Evolutionary conservation across 495 filamentous ascomycete genomes (phyloP).

Genomic region (Hapsidospora chrysogenum): DNA sequence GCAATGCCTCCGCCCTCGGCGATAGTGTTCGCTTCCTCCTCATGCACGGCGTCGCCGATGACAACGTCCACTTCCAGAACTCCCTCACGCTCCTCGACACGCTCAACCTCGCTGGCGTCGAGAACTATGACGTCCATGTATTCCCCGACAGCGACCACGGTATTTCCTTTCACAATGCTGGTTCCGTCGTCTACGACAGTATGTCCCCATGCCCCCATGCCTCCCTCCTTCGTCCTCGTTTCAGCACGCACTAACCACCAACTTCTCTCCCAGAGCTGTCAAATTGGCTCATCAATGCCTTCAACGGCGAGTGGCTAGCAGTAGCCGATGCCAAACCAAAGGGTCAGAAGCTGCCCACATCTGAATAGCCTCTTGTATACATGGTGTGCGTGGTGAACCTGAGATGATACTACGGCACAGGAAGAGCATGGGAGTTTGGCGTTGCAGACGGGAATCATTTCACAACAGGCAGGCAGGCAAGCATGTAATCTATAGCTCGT

Average conservation of each 20-base stretch:
- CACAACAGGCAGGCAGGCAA: too few relatives aligned
- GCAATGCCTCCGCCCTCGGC: conserved; percentile 47
- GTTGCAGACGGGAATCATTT: too few relatives aligned
- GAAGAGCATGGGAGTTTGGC: too few relatives aligned
- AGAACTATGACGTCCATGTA: conserved; percentile 93
- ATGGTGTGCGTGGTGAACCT: too few relatives aligned
- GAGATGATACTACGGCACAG: too few relatives aligned
- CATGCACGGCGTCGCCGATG: conserved; percentile 89
- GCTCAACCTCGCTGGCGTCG: conserved; percentile 63
- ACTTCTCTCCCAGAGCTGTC: conserved; percentile 47
- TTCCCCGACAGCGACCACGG: conserved; percentile 95
- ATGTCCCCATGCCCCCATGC: conserved; percentile 18
- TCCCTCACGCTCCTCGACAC: conserved; percentile 72
- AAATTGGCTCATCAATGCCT: conserved; percentile 92
- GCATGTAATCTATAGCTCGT: too few relatives aligned
- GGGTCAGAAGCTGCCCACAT: not conserved
- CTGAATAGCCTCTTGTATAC: conserved; percentile 1
- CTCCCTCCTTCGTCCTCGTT: not conserved
- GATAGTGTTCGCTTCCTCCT: conserved; percentile 73
- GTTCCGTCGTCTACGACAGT: conserved; percentile 90
- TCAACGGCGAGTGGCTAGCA: conserved; percentile 88
- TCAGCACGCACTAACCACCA: conserved; percentile 4
- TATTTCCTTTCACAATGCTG: conserved; percentile 89
- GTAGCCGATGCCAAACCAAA: conserved; percentile 50
- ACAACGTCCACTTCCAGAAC: conserved; percentile 96